phyloP scores from a whole-genome alignment of 805 yeast genomes.

The Metschnikowia santaceciliae region DNA sequence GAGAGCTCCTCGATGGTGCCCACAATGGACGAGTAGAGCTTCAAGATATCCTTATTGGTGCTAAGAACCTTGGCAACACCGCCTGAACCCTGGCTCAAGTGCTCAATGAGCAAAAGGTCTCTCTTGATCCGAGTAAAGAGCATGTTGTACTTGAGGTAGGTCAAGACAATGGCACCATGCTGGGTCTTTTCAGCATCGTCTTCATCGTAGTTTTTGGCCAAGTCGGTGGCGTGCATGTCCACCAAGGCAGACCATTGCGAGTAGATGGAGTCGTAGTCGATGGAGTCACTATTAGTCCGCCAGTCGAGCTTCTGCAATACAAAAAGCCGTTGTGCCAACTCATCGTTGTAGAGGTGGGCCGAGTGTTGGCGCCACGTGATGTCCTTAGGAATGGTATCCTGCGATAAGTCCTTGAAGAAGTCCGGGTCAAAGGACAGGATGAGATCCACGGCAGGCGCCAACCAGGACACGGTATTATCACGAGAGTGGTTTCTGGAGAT shows the following conservation, averaged over 20 bases:
- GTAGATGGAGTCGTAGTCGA: slow-evolving; percentile 54
- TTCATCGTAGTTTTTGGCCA: slow-evolving; percentile 45
- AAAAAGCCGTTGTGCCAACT: slow-evolving; percentile 59
- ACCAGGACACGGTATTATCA: slow-evolving; percentile 25
- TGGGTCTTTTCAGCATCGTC: slow-evolving; percentile 59
- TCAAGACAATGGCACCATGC: slow-evolving; percentile 67
- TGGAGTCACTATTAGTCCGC: slow-evolving; percentile 30
- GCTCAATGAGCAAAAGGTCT: slow-evolving; percentile 51
- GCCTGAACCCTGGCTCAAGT: slow-evolving; percentile 19
- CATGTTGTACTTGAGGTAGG: slow-evolving; percentile 69
- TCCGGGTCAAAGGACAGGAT: slow-evolving; percentile 36
- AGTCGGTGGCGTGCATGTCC: slow-evolving; percentile 53
- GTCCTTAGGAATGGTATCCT: slow-evolving; percentile 26
- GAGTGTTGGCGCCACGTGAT: slow-evolving; percentile 50
- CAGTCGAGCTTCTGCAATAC: slow-evolving; percentile 29
- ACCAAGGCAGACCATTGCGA: slow-evolving; percentile 68
- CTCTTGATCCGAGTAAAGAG: slow-evolving; percentile 67
- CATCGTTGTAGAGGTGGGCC: slow-evolving; percentile 66
- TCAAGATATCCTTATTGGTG: slow-evolving; percentile 38
- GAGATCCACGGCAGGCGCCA: slow-evolving; percentile 38
- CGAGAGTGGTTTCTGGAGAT: slow-evolving; percentile 43
- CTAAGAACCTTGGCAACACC: slow-evolving; percentile 2
- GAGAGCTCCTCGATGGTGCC: slow-evolving; percentile 54
- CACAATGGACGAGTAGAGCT: slow-evolving; percentile 49
- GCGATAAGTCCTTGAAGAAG: slow-evolving; percentile 30